A percentile compares a stretch with the other conserved stretches of the same genome.
phyloP scores from a whole-genome alignment of 2,329 filamentous ascomycete genomes.

The Colletotrichum australisinense region DNA sequence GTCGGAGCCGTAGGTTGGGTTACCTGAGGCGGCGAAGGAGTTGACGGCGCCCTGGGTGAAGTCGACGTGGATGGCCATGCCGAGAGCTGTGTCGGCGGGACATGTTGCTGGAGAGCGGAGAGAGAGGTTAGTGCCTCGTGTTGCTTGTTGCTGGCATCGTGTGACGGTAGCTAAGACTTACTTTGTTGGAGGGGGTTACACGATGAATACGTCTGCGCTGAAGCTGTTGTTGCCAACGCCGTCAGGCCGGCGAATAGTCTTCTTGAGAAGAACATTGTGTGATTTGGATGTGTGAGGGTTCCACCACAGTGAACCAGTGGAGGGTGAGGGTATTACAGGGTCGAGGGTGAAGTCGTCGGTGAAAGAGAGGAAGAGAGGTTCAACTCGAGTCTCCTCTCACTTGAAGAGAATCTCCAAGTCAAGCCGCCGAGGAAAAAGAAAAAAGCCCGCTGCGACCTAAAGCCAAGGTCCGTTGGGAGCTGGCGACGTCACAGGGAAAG shows the following conservation, averaged over 20 bases:
- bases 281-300: background rate
- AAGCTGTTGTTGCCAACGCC: constrained; percentile 41
- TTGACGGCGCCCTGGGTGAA: constrained; percentile 83
- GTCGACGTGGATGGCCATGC: constrained; percentile 84
- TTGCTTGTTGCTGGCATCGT: background rate
- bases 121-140: background rate
- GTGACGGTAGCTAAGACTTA: constrained; percentile 36
- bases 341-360: background rate
- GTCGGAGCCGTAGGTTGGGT: constrained; percentile 78
- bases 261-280: constrained; percentile 29
- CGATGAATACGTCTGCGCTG: constrained; percentile 53
- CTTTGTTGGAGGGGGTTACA: constrained; percentile 52
- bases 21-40: constrained; percentile 79
- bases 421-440: background rate
- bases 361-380: background rate
- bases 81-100: constrained; percentile 81
- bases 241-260: constrained; percentile 37
- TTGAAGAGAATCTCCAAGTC: constrained; percentile 13
- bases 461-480: constrained; percentile 9
- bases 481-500: constrained; percentile 30
- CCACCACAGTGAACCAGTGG: background rate
- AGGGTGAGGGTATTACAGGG: background rate
- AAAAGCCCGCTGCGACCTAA: background rate
- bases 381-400: background rate
- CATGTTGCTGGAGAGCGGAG: constrained; percentile 65